Conservation (phyloP, 2,329 filamentous ascomycete genomes). For the Penicillium sclerotiorum region DNA sequence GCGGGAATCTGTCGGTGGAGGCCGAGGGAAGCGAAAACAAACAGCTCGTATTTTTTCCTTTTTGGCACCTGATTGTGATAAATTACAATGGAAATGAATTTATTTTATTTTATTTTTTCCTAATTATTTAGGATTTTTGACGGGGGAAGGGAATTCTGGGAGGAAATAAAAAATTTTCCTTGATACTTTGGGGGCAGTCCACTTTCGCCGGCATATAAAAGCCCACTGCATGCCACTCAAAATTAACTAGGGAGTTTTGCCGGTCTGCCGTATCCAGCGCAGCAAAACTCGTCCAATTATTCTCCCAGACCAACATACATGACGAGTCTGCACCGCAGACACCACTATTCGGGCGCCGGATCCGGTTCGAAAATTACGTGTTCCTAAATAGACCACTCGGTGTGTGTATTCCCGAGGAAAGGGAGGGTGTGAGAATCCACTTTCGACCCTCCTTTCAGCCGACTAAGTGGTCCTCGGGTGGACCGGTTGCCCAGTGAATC, state of each 20-base stretch:
- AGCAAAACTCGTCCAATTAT: not conserved
- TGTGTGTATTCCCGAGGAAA: conserved; percentile 25
- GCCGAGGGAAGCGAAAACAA: conserved; percentile 23
- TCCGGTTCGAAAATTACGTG: conserved; percentile 22
- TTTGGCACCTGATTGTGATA: not conserved
- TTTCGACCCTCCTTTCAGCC: conserved; percentile 18
- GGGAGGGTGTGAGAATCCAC: conserved; percentile 12
- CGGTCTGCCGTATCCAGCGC: conserved; percentile 4
- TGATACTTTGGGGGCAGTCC: not conserved
- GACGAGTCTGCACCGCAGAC: too few relatives aligned
- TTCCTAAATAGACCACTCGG: conserved; percentile 26
- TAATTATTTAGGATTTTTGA: not conserved
- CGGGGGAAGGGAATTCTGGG: not conserved
- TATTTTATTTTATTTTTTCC: not conserved
- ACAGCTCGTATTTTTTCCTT: conserved; percentile 9
- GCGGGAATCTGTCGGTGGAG: conserved; percentile 21
- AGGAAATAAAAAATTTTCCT: not conserved
- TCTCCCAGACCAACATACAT: not conserved
- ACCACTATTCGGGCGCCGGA: conserved; percentile 6
- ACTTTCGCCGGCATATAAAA: conserved; percentile 3
- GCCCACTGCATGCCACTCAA: conserved; percentile 2
- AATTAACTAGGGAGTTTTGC: not conserved
- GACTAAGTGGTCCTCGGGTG: conserved; percentile 2
- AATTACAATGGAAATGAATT: too few relatives aligned
- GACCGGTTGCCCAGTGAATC: conserved; percentile 27